Evolutionary conservation across 208 protist genomes (phyloP).

Genomic region (Angomonas ambiguus): DNA sequence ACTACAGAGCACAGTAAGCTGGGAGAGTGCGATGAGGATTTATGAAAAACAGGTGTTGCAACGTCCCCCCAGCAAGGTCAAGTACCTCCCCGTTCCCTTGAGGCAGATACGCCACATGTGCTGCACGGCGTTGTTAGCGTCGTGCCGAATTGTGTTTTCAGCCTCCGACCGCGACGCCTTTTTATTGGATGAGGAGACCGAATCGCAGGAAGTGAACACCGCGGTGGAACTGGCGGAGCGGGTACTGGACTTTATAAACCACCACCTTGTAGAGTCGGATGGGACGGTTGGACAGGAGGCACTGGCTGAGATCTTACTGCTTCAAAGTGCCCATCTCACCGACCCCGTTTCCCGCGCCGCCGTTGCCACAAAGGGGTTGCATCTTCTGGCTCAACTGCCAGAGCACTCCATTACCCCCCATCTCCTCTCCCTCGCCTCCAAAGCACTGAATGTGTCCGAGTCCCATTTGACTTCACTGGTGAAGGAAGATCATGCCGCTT

Average conservation of each 20-base stretch:
- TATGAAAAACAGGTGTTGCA: conserved; percentile 34
- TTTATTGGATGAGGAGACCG: conserved; percentile 49
- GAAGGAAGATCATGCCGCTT: neutral
- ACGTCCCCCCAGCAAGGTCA: conserved; percentile 27
- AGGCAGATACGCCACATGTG: conserved; percentile 46
- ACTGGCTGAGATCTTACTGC: neutral
- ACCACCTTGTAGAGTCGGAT: conserved; percentile 12
- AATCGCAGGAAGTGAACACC: conserved; percentile 17
- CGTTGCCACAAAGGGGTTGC: conserved; percentile 50
- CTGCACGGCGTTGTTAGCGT: conserved; percentile 33
- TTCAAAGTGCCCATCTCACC: conserved; percentile 6
- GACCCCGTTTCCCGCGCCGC: conserved; percentile 19
- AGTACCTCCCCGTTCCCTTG: conserved; percentile 56
- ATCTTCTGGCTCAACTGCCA: conserved; percentile 30
- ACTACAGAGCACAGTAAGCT: conserved; percentile 29
- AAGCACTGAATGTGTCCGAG: conserved; percentile 41
- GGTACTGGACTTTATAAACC: conserved; percentile 15
- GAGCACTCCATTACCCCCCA: conserved; percentile 23
- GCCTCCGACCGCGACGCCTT: conserved; percentile 9
- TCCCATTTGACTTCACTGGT: conserved; percentile 17
- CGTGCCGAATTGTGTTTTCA: conserved; percentile 8
- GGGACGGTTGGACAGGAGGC: neutral
- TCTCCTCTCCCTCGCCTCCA: conserved; percentile 21
- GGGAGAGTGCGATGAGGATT: conserved; percentile 32
- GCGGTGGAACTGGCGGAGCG: conserved; percentile 10